phyloP scores from a whole-genome alignment of 1,139 yeast genomes.

The Scheffersomyces parashehatae region DNA sequence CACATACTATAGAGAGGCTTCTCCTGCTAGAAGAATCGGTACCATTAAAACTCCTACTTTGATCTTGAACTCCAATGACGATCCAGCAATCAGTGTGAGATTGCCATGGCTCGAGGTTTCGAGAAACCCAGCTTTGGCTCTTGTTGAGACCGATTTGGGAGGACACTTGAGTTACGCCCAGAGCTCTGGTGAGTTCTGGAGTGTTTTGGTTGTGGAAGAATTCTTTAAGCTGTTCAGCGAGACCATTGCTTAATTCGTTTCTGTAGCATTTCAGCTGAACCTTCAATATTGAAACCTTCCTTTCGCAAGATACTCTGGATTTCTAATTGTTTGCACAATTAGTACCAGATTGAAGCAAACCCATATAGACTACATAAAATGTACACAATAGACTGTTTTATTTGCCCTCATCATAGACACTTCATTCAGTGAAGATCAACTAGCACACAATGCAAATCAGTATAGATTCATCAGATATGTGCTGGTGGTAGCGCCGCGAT shows the following conservation, averaged over 20 bases:
- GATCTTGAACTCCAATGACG: constrained; percentile 73
- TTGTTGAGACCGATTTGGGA: constrained; percentile 52
- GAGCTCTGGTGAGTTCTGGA: constrained; percentile 69
- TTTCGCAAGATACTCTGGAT: too few species aligned
- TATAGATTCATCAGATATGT: too few species aligned
- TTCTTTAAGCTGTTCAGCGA: constrained; percentile 57
- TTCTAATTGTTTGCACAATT: too few species aligned
- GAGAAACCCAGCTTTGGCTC: constrained; percentile 33
- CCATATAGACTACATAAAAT: too few species aligned
- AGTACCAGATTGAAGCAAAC: too few species aligned
- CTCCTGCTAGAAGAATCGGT: constrained; percentile 59
- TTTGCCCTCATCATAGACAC: too few species aligned
- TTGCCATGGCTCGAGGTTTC: constrained; percentile 30
- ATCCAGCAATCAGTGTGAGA: constrained; percentile 70
- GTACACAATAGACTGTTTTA: too few species aligned
- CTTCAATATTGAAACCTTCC: too few species aligned
- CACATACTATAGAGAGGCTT: constrained; percentile 72
- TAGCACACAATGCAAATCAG: too few species aligned
- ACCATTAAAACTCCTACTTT: constrained; percentile 67
- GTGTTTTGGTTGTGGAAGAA: constrained; percentile 60
- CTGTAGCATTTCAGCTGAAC: too few species aligned
- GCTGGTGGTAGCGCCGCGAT: too few species aligned
- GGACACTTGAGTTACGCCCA: constrained; percentile 65
- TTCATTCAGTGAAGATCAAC: too few species aligned
- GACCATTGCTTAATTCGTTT: constrained; percentile 2